Base-by-base conservation (phyloP, 1,284 basidiomycete genomes). In the Trametes versicolor region DNA sequence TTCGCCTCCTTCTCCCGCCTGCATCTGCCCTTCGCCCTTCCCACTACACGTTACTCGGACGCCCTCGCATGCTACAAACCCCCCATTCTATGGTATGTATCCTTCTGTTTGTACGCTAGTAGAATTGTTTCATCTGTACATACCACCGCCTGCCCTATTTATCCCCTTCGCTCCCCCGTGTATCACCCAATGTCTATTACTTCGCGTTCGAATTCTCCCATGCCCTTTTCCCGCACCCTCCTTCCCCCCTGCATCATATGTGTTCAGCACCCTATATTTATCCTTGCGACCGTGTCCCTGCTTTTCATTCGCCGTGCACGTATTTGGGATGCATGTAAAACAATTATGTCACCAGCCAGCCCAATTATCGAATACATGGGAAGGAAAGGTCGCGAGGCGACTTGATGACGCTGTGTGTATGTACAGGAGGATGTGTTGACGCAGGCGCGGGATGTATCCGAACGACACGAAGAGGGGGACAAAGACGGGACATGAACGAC, bases 361-460 rank as follows among this genome's bases (percentile, higher is more conserved):
- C 54, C 48, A 43, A 61, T 54, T 61, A 55, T 47, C 57, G 52
- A 49, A 61, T 47, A 53, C 52, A 55, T n/a, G 21, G 45, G 52
- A 62, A 25, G 37, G 47, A 50, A 32, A 27, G 39, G 53, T 58
- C 32, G 37, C 54, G 48, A n/a, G 54, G 48, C 47, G 27, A 50
- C 54, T 57, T 43, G 61, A 49, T 50, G 61, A 57, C 55, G 55
- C 25, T 45, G 37, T 51, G 48, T 53, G 56, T 66, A 69, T 65
- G 57, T 63, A 62, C 63, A 66, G 49, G 51, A 50, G 52, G 36
- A 41, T 58, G 56, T 27, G 48, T 56, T 21, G 51, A 19, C 56
- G 47, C 62, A 39, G 58, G 21, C 58, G 53, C 29, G 45, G 51
- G 29, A 54, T 59, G 51, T 29, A 54, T 59, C 65, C 63, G 60